Evolutionary conservation across 495 filamentous ascomycete genomes (phyloP).

Genomic region (Aspergillus sparsus): DNA sequence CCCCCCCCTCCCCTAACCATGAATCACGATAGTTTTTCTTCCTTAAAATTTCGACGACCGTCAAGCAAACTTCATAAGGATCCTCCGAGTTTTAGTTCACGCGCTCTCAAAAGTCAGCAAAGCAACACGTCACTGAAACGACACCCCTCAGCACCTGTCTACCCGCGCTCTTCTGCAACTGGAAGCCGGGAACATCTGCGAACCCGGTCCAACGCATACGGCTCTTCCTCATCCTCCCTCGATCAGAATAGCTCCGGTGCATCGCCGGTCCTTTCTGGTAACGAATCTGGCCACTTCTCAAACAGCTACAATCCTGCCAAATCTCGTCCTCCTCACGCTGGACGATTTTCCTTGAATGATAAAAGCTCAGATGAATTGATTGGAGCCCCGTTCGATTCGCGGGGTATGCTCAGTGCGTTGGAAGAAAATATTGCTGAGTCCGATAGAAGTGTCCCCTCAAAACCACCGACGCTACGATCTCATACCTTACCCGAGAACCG

Average conservation of each 20-base stretch:
- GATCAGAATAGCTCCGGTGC: slow-evolving; percentile 49
- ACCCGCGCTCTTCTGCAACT: slow-evolving; percentile 45
- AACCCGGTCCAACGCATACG: slow-evolving; percentile 54
- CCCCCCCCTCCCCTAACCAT: slow-evolving; percentile 34
- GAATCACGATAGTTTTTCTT: slow-evolving; percentile 46
- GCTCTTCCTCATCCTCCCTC: slow-evolving; percentile 55
- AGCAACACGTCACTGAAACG: slow-evolving; percentile 58
- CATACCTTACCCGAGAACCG: slow-evolving; percentile 61
- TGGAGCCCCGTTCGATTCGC: slow-evolving; percentile 67
- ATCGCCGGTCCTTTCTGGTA: slow-evolving; percentile 47
- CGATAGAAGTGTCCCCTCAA: slow-evolving; percentile 38
- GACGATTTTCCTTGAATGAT: slow-evolving; percentile 57
- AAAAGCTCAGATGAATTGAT: slow-evolving; percentile 70
- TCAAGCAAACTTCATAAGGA: slow-evolving; percentile 55
- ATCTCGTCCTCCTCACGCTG: slow-evolving; percentile 40
- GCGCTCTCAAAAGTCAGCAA: slow-evolving; percentile 48
- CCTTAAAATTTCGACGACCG: slow-evolving; percentile 49
- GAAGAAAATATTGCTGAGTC: slow-evolving; percentile 60
- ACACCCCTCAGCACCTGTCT: slow-evolving; percentile 68
- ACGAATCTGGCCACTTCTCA: slow-evolving; percentile 42
- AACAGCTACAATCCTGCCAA: slow-evolving; percentile 34
- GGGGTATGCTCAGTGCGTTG: slow-evolving; percentile 64
- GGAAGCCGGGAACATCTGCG: slow-evolving; percentile 50
- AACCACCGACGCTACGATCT: slow-evolving; percentile 54
- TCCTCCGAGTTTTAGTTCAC: slow-evolving; percentile 44